Evolutionary conservation across 139 green algal species (phyloP).

Genomic region (Micractinium sp.): DNA sequence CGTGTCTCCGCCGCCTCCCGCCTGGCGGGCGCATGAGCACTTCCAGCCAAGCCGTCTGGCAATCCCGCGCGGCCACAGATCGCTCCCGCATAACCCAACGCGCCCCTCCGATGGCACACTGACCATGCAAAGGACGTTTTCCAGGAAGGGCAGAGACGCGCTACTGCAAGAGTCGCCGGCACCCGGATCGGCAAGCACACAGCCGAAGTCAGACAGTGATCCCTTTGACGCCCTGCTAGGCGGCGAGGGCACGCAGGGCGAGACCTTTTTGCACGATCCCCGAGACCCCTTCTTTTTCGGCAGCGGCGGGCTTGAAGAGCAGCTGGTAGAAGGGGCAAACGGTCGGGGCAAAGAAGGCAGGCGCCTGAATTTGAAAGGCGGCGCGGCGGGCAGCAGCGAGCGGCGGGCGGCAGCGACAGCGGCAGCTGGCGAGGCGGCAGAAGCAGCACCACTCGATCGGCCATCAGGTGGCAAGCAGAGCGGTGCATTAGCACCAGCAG

Average conservation of each 20-base stretch:
- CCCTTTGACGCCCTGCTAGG: background rate
- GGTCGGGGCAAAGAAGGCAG: background rate
- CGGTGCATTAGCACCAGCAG: background rate
- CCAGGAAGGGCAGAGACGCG: too few species aligned
- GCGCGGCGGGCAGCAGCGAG: background rate
- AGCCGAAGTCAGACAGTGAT: background rate
- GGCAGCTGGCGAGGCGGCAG: background rate
- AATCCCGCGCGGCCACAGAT: too few species aligned
- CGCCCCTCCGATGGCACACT: too few species aligned
- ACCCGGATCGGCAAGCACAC: too few species aligned
- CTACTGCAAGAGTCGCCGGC: too few species aligned
- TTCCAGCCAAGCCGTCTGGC: too few species aligned
- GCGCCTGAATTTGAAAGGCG: background rate
- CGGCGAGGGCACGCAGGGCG: background rate
- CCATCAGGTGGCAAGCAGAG: background rate
- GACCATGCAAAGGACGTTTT: too few species aligned
- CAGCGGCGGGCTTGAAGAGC: background rate
- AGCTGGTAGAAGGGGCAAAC: background rate
- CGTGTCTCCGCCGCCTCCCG: too few species aligned
- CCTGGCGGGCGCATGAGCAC: too few species aligned
- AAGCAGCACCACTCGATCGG: background rate
- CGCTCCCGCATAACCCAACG: too few species aligned
- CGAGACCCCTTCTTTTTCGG: slow-evolving; percentile 12
- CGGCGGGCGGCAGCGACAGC: background rate
- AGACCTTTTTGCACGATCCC: background rate